phyloP scores from a whole-genome alignment of 1,139 yeast genomes.

The Lipomyces yarrowii region DNA sequence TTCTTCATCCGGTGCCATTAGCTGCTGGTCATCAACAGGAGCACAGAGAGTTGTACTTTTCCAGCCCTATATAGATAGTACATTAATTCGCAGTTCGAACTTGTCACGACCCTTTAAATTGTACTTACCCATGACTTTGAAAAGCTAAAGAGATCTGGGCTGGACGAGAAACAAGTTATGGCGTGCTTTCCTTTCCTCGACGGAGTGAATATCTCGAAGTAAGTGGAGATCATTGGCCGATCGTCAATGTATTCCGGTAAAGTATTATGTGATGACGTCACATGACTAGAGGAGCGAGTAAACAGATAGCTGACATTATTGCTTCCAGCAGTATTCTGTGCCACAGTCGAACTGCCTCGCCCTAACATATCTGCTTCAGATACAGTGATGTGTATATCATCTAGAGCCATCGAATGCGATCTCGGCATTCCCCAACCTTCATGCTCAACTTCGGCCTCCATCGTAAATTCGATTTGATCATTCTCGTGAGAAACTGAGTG shows the following conservation, averaged over 20 bases:
- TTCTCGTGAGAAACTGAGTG: slow-evolving; percentile 13
- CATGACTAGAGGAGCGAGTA: not conserved
- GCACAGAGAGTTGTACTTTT: slow-evolving; percentile 24
- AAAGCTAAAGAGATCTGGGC: slow-evolving; percentile 54
- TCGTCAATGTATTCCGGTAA: slow-evolving; percentile 43
- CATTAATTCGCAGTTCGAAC: not conserved
- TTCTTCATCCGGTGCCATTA: slow-evolving; percentile 7
- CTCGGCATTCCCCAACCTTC: not conserved
- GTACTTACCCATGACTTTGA: slow-evolving; percentile 64
- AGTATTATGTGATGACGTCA: not conserved
- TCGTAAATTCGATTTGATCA: not conserved
- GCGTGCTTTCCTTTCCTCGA: slow-evolving; percentile 50
- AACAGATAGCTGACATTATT: not conserved
- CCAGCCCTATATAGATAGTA: slow-evolving; percentile 46
- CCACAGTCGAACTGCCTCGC: not conserved
- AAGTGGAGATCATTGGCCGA: slow-evolving; percentile 51
- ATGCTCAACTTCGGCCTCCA: slow-evolving; percentile 3
- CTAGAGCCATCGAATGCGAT: not conserved
- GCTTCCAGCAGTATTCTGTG: not conserved
- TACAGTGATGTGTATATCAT: not conserved
- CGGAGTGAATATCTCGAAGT: slow-evolving; percentile 56
- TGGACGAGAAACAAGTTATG: slow-evolving; percentile 54
- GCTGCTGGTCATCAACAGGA: slow-evolving; percentile 20
- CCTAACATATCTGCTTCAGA: not conserved
- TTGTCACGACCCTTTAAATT: slow-evolving; percentile 48